Evolutionary conservation across 495 filamentous ascomycete genomes (phyloP).

Genomic region (Daldinia caldariorum): DNA sequence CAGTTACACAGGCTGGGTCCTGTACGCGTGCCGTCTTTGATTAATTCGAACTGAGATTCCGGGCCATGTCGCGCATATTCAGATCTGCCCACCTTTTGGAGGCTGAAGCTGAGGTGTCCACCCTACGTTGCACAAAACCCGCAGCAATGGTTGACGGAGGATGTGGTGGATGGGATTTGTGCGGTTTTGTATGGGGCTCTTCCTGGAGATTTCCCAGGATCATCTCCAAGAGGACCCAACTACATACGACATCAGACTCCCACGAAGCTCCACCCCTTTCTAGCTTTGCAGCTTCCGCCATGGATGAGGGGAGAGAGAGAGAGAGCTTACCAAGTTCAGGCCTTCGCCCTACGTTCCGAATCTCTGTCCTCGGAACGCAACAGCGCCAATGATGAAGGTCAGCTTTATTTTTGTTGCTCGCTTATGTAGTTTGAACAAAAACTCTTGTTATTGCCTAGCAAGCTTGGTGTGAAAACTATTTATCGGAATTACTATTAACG

Average conservation of each 20-base stretch:
- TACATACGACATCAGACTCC: conserved; percentile 42
- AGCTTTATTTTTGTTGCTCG: not conserved
- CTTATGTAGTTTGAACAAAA: conserved; percentile 2
- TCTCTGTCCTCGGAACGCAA: conserved; percentile 22
- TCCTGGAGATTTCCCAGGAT: conserved; percentile 38
- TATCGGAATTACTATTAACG: conserved; percentile 20
- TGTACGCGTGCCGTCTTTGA: conserved; percentile 42
- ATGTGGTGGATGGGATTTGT: conserved; percentile 38
- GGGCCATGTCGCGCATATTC: conserved; percentile 44
- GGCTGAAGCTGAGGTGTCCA: conserved; percentile 48
- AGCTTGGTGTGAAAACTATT: conserved; percentile 2
- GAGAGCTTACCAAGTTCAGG: conserved; percentile 16
- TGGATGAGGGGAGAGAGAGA: conserved; percentile 8
- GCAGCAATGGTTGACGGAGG: conserved; percentile 40
- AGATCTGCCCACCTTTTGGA: conserved; percentile 49
- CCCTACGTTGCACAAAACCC: conserved; percentile 48
- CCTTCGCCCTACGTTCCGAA: conserved; percentile 24
- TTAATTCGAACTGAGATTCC: conserved; percentile 44
- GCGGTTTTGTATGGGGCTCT: conserved; percentile 34
- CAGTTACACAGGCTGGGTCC: conserved; percentile 49
- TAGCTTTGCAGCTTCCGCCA: conserved; percentile 30
- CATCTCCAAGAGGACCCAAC: conserved; percentile 36
- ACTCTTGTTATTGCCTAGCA: conserved; percentile 4
- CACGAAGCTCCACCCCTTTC: conserved; percentile 37
- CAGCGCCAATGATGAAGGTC: conserved; percentile 22